Base-by-base conservation (phyloP, 495 filamentous ascomycete genomes). In the Annulohypoxylon moriforme region DNA sequence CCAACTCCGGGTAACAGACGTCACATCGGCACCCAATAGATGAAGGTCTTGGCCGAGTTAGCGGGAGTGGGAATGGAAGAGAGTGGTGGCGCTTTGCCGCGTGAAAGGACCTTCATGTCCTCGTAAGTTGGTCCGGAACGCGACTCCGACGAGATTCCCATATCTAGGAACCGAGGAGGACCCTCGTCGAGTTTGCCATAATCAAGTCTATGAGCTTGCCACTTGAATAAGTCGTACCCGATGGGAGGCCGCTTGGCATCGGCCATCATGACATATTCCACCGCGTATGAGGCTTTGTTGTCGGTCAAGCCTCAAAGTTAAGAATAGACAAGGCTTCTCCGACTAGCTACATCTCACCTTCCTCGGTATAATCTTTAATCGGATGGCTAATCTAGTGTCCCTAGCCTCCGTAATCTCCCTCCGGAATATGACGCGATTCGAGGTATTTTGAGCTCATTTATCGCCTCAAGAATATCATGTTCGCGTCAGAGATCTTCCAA, bases 1-100 rank as follows among this genome's bases (percentile, higher is more conserved):
- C 71, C 61, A 69, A 56, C 61, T 67, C 71, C 66, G 61, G 61
- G 46, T 55, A 40, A 33, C 61, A 73, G 66, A 73, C 52, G 61
- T 73, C 66, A 67, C 71, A 47, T 69, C 71, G 71, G 66, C 62
- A 66, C 22, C 61, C 66, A 66, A 69, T 66, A 52, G 49, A 42
- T 49, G 60, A 65, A 13, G 1, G 55, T 10, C 71, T 73, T 69
- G 71, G 61, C 66, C 50, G 65, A 61, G 36, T 63, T 14, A 38
- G 58, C 42, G 66, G 62, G 58, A 69, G 67, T 66, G 60, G 61
- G 63, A 63, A 44, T 47, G 24, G 55, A 22, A 49, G 38, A 60
- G 56, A 14, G 31, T 44, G 25, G 49, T 60, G 57, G 6, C 55
- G 47, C 49, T 18, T 52, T 62, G 40, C 57, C 71, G 66, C 66